phyloP scores from a whole-genome alignment of 768 basidiomycete genomes.

The Naganishia kalamii region DNA sequence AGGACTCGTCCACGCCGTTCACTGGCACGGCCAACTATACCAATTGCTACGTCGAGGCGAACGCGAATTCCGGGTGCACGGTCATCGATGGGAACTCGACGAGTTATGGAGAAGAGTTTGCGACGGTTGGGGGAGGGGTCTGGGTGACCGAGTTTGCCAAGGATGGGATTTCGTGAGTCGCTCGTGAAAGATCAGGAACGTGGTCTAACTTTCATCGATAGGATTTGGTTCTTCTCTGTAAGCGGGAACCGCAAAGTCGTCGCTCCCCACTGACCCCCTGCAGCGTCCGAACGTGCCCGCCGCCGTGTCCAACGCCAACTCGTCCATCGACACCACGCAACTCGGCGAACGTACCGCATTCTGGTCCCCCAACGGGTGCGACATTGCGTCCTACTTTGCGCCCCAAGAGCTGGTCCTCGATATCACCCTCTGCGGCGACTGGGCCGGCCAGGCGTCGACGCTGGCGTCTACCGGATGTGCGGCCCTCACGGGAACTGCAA shows the following conservation, averaged over 20 bases:
- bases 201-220: neutral
- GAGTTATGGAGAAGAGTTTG: conserved; percentile 51
- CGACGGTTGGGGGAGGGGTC: conserved; percentile 51
- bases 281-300: conserved; percentile 37
- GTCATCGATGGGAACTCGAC: conserved; percentile 43
- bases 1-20: conserved; percentile 27
- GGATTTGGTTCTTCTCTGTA: conserved; percentile 12
- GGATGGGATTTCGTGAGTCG: conserved; percentile 20
- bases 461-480: conserved; percentile 49
- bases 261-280: neutral
- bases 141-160: conserved; percentile 35
- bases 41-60: conserved; percentile 43
- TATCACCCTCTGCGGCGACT: conserved; percentile 52
- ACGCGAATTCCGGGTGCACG: conserved; percentile 50
- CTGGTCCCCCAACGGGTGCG: conserved; percentile 59
- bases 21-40: conserved; percentile 41
- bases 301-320: conserved; percentile 49
- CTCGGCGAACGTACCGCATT: conserved; percentile 63
- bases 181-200: too few species aligned
- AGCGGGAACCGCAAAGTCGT: neutral
- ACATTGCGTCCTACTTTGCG: conserved; percentile 45
- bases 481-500: conserved; percentile 48
- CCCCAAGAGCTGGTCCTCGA: conserved; percentile 36
- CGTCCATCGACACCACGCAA: conserved; percentile 52
- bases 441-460: conserved; percentile 54